Base-by-base conservation (phyloP, 2,329 filamentous ascomycete genomes). In the Conoideocrella luteorostrata region DNA sequence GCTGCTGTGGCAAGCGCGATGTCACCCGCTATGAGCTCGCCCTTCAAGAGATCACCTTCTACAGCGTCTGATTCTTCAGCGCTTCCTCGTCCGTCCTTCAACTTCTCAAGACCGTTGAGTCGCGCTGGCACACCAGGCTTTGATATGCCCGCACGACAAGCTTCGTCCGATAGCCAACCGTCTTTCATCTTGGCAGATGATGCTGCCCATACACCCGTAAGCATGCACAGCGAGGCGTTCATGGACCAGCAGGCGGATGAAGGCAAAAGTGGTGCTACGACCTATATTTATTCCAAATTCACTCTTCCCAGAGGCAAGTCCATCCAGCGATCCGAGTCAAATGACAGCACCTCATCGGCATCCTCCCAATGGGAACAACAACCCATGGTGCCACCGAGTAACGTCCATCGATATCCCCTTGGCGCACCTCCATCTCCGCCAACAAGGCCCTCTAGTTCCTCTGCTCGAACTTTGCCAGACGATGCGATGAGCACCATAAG, bases 101-200 rank as follows among this genome's bases (percentile, higher is more conserved):
- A 98, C 65, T 97, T 97, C 62, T 97, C 93, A 1, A 78, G 93
- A 34, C 93, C 93, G 0, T 67, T 95, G 48, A 96, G 91, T 62
- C 76, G 84, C 58, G 77, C 81, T 47, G 80, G 80, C 48, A 81
- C 76, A 11, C 78, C 78, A 13, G 66, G 57, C 35, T 67, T 74
- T 52, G 78, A 84, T n/a, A 62, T 67, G 34, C 79, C 80, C 38
- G 71, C 72, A 9, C 71, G 80, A 28, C 80, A 85, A 57, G 70
- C 77, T 7, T 84, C 82, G 17, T 79, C 74, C 5, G 82, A 86
- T 54, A 85, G 80, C 55, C 81, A 85, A 48, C 74, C 76, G 0
- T 82, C 80, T 4, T 76, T 84, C 44, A 64, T 78, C 23, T 68
- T 82, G 40, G 71, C 74, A 5, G 82, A 85, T 50, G 84, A 88